Percentiles rank a stretch among this genome's conserved stretches.
Evolutionary conservation across 2,329 filamentous ascomycete genomes (phyloP).

Genomic region (Fusarium falciforme): DNA sequence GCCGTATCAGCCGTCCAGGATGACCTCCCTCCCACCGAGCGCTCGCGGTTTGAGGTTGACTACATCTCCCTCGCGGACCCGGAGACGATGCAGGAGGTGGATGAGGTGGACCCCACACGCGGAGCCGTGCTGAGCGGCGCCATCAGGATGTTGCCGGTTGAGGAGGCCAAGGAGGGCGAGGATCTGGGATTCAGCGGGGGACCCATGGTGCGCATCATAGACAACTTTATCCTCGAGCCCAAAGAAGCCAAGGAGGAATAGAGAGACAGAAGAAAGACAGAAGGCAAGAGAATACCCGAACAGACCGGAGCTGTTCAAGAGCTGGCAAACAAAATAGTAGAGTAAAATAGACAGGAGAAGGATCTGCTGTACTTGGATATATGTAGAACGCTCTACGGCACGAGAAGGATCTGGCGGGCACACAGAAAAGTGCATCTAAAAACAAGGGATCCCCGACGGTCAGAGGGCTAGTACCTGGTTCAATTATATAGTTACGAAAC

Average conservation of each 20-base stretch:
- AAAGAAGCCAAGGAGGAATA: slow-evolving; percentile 27
- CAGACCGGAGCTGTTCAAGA: slow-evolving; percentile 23
- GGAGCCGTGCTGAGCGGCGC: slow-evolving; percentile 92
- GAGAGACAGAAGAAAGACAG: neutral
- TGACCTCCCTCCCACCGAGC: slow-evolving; percentile 65
- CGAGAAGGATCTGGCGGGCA: neutral
- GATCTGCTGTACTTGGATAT: slow-evolving; percentile 7
- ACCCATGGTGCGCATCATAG: slow-evolving; percentile 87
- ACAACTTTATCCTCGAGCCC: slow-evolving; percentile 83
- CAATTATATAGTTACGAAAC: neutral
- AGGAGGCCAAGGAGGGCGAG: slow-evolving; percentile 76
- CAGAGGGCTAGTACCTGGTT: neutral
- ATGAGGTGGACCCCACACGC: slow-evolving; percentile 72
- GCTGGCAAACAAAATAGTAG: neutral
- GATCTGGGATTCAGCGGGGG: slow-evolving; percentile 79
- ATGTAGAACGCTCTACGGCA: slow-evolving; percentile 10
- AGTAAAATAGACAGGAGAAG: neutral
- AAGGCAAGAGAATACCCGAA: slow-evolving; percentile 31
- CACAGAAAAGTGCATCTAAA: neutral
- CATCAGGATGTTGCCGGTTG: slow-evolving; percentile 87
- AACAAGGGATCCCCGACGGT: neutral
- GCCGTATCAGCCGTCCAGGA: slow-evolving; percentile 70
- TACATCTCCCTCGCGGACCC: slow-evolving; percentile 94
- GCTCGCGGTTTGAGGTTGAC: slow-evolving; percentile 84
- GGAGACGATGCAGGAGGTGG: slow-evolving; percentile 82